These are phyloP conservation scores for Fistulifera pelliculosa DNA, from an alignment of 108 stramenopile species.

Conservation along the genomic window DNA sequence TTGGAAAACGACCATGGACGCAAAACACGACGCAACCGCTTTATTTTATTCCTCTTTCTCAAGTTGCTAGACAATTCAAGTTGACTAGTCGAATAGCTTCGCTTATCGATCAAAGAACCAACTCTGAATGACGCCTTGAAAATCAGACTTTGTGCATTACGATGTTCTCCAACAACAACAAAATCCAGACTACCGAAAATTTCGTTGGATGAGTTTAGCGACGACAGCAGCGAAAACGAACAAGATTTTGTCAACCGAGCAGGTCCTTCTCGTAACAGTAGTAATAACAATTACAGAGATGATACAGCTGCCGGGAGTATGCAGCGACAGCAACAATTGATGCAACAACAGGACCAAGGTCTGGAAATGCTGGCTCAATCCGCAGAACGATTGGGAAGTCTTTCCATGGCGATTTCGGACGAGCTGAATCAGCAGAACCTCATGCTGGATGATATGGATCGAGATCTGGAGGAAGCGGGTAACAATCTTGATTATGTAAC, in stretches of 20 bases:
- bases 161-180: constrained; percentile 8
- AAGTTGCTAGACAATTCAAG: no score
- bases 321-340: constrained; percentile 25
- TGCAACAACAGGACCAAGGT: constrained; percentile 75
- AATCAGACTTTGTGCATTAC: no score
- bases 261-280: neutral
- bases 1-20: no score
- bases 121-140: no score
- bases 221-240: constrained; percentile 26
- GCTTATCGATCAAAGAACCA: no score
- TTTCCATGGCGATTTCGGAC: constrained; percentile 76
- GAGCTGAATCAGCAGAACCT: constrained; percentile 82
- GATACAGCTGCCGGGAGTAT: neutral
- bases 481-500: constrained; percentile 75
- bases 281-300: neutral
- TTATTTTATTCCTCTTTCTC: no score
- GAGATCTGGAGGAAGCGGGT: constrained; percentile 75
- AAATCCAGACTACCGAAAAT: constrained; percentile 25
- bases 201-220: constrained; percentile 33
- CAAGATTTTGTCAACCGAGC: constrained; percentile 27
- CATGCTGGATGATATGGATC: constrained; percentile 86
- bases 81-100: no score
- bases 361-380: constrained; percentile 68
- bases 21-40: no score
- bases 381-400: constrained; percentile 65